Conservation (phyloP, 2,329 filamentous ascomycete species). For the Fusarium vanettenii region DNA sequence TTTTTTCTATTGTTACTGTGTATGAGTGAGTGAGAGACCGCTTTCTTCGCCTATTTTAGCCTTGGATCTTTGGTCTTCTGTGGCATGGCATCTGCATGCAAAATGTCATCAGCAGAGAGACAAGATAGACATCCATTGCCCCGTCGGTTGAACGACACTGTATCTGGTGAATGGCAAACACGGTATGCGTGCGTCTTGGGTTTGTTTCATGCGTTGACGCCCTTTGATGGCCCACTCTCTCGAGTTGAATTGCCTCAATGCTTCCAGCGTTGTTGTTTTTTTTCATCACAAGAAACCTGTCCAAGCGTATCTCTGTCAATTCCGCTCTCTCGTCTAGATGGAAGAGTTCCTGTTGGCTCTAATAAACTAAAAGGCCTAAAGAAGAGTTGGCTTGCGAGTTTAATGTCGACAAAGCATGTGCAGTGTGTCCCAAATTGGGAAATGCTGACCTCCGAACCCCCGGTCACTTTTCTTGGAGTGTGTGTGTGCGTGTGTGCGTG, state of each 20-base stretch:
- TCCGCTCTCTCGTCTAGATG: background rate
- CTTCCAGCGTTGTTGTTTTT: background rate
- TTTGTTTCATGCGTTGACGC: constrained; percentile 8
- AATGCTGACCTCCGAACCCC: background rate
- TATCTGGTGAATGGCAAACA: constrained; percentile 23
- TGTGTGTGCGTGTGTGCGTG: background rate
- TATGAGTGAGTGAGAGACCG: background rate
- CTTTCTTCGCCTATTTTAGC: constrained; percentile 1
- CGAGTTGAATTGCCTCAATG: background rate
- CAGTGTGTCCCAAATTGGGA: background rate
- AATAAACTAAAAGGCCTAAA: background rate
- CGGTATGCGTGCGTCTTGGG: background rate
- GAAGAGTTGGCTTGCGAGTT: background rate
- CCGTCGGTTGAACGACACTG: constrained; percentile 14
- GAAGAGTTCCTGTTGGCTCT: constrained; percentile 10
- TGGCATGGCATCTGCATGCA: constrained; percentile 9
- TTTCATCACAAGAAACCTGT: background rate
- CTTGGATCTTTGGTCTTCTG: constrained; percentile 4
- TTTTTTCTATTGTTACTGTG: background rate
- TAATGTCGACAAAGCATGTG: background rate
- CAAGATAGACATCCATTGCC: background rate
- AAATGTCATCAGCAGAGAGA: background rate
- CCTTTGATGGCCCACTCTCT: constrained; percentile 8
- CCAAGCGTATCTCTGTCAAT: background rate
- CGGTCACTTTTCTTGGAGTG: background rate